Conservation (phyloP, 2,329 filamentous ascomycete genomes). For the Alternaria gaisen region DNA sequence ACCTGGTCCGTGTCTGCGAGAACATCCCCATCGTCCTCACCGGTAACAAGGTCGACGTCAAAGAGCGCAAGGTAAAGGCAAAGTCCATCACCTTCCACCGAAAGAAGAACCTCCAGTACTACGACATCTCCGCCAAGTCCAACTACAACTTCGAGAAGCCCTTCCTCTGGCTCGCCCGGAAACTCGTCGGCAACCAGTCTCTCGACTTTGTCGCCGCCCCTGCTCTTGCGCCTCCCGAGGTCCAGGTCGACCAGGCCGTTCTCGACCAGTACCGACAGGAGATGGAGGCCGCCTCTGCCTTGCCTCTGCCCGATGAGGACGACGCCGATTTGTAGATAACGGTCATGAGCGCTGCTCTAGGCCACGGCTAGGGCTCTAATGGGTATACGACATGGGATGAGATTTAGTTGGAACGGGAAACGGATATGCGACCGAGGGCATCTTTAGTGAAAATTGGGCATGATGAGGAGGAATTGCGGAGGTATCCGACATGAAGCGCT, state of each 20-base stretch:
- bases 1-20: constrained; percentile 98
- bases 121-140: constrained; percentile 99
- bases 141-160: constrained; percentile 99
- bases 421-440: constrained; percentile 30
- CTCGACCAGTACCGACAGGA: constrained; percentile 86
- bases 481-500: constrained; percentile 35
- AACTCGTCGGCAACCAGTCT: constrained; percentile 92
- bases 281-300: constrained; percentile 77
- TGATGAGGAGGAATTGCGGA: constrained; percentile 33
- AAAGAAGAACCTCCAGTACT: constrained; percentile 99
- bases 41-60: constrained; percentile 99
- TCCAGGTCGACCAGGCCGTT: constrained; percentile 83
- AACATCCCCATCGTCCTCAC: constrained; percentile 98
- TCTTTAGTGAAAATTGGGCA: constrained; percentile 39
- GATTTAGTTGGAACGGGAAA: constrained; percentile 34
- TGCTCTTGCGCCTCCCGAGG: constrained; percentile 92
- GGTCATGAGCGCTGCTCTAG: constrained; percentile 33
- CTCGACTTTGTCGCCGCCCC: constrained; percentile 96
- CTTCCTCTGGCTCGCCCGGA: constrained; percentile 98
- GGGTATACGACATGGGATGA: constrained; percentile 41
- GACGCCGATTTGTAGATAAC: constrained; percentile 70
- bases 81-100: constrained; percentile 99
- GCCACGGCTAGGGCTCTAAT: constrained; percentile 32
- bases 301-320: constrained; percentile 94
- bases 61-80: constrained; percentile 99